phyloP scores from a whole-genome alignment of 495 filamentous ascomycete species.

The Massariosphaeria phaeospora region DNA sequence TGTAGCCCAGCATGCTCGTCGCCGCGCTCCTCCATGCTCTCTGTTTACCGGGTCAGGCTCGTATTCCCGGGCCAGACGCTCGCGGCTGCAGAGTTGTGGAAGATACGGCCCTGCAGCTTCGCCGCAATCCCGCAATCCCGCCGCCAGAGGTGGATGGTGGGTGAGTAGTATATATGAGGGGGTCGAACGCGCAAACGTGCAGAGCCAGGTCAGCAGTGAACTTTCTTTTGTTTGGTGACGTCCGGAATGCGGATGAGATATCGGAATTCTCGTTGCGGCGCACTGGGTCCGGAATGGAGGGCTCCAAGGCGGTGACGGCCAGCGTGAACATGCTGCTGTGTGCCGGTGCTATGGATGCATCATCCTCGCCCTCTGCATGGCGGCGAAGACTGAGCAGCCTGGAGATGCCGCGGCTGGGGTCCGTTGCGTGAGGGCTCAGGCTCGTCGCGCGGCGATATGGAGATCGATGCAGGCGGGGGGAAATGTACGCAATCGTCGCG shows the following conservation, averaged over 20 bases:
- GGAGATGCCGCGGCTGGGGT: background rate
- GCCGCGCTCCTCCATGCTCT: background rate
- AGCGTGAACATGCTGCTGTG: slow-evolving; percentile 8
- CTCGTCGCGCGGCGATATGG: background rate
- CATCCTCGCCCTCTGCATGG: slow-evolving; percentile 22
- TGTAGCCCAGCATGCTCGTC: background rate
- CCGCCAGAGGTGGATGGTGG: too few relatives aligned
- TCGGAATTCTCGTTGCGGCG: slow-evolving; percentile 29
- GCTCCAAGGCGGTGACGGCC: slow-evolving; percentile 1
- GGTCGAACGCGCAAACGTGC: background rate
- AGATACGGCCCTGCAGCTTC: too few relatives aligned
- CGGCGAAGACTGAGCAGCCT: background rate
- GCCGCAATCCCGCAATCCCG: too few relatives aligned
- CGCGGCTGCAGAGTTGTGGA: too few relatives aligned
- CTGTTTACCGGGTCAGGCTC: background rate
- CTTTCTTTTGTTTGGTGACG: slow-evolving; percentile 1
- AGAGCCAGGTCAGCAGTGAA: background rate
- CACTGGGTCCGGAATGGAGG: slow-evolving; percentile 17
- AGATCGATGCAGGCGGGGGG: background rate
- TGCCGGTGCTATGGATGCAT: slow-evolving; percentile 26
- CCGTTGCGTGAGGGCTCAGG: background rate
- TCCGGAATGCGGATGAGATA: slow-evolving; percentile 16
- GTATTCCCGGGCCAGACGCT: background rate
- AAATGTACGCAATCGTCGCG: too few relatives aligned
- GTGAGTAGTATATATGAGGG: background rate